These are phyloP conservation scores for Trametes pubescens DNA, from an alignment of 1,284 basidiomycete genomes.

Conservation along the genomic window DNA sequence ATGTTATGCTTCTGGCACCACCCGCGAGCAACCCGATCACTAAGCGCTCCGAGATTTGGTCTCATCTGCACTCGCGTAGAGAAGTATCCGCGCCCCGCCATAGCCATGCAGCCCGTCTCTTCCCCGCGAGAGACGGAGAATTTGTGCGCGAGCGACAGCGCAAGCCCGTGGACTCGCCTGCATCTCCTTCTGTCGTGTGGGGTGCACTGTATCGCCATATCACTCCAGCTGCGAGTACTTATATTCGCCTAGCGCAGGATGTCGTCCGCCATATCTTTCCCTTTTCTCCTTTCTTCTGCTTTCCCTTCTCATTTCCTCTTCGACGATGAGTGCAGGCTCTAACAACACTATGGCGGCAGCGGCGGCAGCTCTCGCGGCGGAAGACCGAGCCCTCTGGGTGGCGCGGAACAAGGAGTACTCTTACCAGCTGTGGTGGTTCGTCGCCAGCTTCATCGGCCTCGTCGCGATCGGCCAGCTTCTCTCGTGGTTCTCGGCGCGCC, in stretches of 20 bases:
- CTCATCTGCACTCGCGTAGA: background rate
- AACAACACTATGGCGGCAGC: background rate
- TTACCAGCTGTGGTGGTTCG: constrained; percentile 52
- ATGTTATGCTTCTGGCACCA: background rate
- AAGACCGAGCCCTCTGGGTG: constrained; percentile 20
- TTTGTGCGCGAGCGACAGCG: background rate
- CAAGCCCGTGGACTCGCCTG: background rate
- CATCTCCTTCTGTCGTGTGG: background rate
- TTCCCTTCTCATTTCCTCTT: background rate
- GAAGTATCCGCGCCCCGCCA: background rate
- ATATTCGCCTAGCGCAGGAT: background rate
- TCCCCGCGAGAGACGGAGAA: background rate
- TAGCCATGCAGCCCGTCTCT: constrained; percentile 2
- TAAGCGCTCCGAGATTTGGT: background rate
- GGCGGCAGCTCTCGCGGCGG: background rate
- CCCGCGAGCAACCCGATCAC: background rate
- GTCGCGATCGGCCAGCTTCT: constrained; percentile 49
- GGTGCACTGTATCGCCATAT: constrained; percentile 3
- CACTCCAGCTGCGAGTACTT: constrained; percentile 7
- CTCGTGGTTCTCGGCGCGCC: constrained; percentile 36
- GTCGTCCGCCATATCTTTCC: background rate
- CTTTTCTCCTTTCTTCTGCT: constrained; percentile 15
- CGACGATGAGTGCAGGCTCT: background rate
- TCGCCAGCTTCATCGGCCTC: constrained; percentile 51
- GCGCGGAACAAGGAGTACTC: constrained; percentile 43